Conservation (phyloP, 805 yeast species). For the Debaryomyces hansenii region DNA sequence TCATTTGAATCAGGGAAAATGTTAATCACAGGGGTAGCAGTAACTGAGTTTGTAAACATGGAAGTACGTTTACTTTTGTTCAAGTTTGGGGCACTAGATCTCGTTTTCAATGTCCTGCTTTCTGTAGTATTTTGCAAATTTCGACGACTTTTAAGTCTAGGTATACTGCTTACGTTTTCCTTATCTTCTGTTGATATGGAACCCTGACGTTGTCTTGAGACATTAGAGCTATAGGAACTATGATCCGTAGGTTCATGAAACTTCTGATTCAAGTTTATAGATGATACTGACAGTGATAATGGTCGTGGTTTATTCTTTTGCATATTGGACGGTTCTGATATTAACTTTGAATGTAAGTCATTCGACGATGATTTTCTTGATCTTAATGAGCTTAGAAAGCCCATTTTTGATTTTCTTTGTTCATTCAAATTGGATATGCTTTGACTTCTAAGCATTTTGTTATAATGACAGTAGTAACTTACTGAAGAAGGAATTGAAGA, state of each 20-base stretch:
- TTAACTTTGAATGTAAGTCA: slow-evolving; percentile 2
- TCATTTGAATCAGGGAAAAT: neutral
- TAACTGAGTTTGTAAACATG: slow-evolving; percentile 2
- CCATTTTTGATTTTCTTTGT: slow-evolving; percentile 13
- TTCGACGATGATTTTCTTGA: slow-evolving; percentile 11
- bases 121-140: neutral
- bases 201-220: slow-evolving; percentile 1
- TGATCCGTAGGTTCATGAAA: slow-evolving; percentile 2
- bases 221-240: neutral
- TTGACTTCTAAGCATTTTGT: slow-evolving; percentile 26
- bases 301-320: slow-evolving; percentile 8
- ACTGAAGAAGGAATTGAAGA: neutral
- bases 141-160: neutral
- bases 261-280: slow-evolving; percentile 9
- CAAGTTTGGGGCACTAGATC: slow-evolving; percentile 24
- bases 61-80: slow-evolving; percentile 10
- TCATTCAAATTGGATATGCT: slow-evolving; percentile 24
- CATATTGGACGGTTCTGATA: neutral
- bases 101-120: slow-evolving; percentile 13
- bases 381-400: slow-evolving; percentile 16
- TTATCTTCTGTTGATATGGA: slow-evolving; percentile 7
- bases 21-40: neutral
- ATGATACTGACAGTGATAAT: slow-evolving; percentile 9
- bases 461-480: neutral
- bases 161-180: slow-evolving; percentile 11